These are phyloP conservation scores for Begonia loranthoides DNA, from an alignment of 306 rosid genomes.

Conservation along the genomic window DNA sequence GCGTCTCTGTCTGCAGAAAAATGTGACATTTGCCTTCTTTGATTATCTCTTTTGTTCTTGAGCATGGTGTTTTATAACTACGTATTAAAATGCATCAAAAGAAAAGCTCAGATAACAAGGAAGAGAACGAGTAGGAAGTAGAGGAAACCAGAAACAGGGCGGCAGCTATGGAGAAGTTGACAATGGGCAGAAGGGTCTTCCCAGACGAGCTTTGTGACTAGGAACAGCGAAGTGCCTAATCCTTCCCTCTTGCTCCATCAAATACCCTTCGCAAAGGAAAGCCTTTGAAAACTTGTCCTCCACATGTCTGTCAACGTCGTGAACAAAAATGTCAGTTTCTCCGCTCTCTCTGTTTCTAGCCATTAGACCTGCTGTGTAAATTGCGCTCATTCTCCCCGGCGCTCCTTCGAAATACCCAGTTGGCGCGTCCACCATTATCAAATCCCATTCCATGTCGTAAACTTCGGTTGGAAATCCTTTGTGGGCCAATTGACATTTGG, in stretches of 20 bases:
- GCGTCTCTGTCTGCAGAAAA: too few species aligned
- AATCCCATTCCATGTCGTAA: constrained; percentile 74
- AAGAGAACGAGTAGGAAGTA: too few species aligned
- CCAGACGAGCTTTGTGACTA: constrained; percentile 46
- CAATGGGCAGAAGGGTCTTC: constrained; percentile 59
- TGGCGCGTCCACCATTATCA: constrained; percentile 96
- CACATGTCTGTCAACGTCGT: constrained; percentile 71
- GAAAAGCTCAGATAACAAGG: too few species aligned
- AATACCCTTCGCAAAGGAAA: constrained; percentile 70
- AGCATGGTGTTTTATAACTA: too few species aligned
- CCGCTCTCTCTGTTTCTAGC: constrained; percentile 73
- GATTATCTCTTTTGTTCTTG: too few species aligned
- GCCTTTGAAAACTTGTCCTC: constrained; percentile 63
- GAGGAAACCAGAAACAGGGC: too few species aligned
- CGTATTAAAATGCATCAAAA: too few species aligned
- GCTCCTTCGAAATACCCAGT: constrained; percentile 67
- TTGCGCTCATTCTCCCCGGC: constrained; percentile 85
- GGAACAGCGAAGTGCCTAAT: constrained; percentile 74
- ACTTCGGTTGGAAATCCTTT: constrained; percentile 59
- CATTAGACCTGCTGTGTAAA: constrained; percentile 84
- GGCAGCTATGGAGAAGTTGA: too few species aligned
- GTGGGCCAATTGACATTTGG: constrained; percentile 49
- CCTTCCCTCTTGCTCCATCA: constrained; percentile 65
- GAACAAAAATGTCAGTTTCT: constrained; percentile 77
- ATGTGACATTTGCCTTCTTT: too few species aligned